Percentiles rank a stretch among this genome's conserved stretches.
These are phyloP conservation scores for Trichophyton simii DNA, from an alignment of 2,329 filamentous ascomycete genomes.

Conservation along the genomic window DNA sequence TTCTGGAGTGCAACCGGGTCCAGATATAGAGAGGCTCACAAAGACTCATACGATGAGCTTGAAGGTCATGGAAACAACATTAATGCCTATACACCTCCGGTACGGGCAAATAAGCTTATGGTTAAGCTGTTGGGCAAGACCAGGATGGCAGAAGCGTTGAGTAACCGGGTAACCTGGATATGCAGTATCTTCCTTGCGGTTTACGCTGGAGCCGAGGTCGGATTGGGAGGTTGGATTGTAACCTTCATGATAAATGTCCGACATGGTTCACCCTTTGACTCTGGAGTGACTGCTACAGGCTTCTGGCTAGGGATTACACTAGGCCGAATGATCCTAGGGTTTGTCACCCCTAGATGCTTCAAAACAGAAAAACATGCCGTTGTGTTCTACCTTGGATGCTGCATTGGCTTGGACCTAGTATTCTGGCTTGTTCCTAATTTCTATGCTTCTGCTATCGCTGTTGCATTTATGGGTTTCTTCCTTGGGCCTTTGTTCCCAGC, in stretches of 20 bases:
- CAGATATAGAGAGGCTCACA: slow-evolving; percentile 34
- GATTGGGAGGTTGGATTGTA: slow-evolving; percentile 68
- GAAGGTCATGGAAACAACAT: not conserved
- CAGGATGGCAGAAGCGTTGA: slow-evolving; percentile 20
- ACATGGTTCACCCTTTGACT: slow-evolving; percentile 53
- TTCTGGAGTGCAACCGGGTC: slow-evolving; percentile 52
- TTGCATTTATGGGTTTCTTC: slow-evolving; percentile 64
- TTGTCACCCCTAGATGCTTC: slow-evolving; percentile 51
- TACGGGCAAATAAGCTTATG: not conserved
- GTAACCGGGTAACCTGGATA: slow-evolving; percentile 51
- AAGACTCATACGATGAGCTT: slow-evolving; percentile 15
- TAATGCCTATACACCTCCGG: not conserved
- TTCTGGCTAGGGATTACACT: slow-evolving; percentile 77
- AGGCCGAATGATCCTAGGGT: slow-evolving; percentile 60
- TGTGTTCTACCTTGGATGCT: slow-evolving; percentile 50
- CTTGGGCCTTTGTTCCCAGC: slow-evolving; percentile 68
- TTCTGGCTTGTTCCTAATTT: slow-evolving; percentile 76
- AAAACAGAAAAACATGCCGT: slow-evolving; percentile 60
- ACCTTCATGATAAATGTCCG: slow-evolving; percentile 77
- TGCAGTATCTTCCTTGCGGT: slow-evolving; percentile 60
- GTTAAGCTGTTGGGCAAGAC: slow-evolving; percentile 12
- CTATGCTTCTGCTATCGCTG: slow-evolving; percentile 58
- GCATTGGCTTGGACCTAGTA: slow-evolving; percentile 54
- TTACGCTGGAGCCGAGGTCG: slow-evolving; percentile 63
- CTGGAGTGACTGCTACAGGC: slow-evolving; percentile 63